Evolutionary conservation across 306 rosid genomes (phyloP).

Genomic region (Sicyos edulis): DNA sequence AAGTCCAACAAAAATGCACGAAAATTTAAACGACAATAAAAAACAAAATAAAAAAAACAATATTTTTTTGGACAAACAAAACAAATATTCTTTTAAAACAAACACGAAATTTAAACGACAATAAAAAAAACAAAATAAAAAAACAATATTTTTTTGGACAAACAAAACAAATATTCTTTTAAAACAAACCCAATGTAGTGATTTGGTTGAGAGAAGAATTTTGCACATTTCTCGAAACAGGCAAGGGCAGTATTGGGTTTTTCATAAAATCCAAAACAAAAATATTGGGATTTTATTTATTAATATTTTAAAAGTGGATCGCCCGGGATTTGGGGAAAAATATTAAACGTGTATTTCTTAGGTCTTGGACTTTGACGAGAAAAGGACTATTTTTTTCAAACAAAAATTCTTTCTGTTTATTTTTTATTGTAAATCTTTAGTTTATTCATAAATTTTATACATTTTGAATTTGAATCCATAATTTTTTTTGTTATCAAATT

Average conservation of each 20-base stretch:
- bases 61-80: not conserved
- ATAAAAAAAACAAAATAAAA: too few species aligned
- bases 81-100: not conserved
- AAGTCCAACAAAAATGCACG: too few species aligned
- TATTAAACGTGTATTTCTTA: conserved; percentile 58
- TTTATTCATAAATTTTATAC: not conserved
- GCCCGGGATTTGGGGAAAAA: conserved; percentile 86
- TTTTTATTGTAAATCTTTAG: conserved; percentile 7
- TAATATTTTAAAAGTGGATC: conserved; percentile 41
- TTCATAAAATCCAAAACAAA: too few species aligned
- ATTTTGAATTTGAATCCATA: too few species aligned
- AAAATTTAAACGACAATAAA: too few species aligned
- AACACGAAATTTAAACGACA: not conserved
- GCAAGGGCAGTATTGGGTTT: conserved; percentile 26
- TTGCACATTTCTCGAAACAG: conserved; percentile 60
- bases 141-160: too few species aligned
- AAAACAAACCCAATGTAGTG: conserved; percentile 10
- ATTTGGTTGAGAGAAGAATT: conserved; percentile 44
- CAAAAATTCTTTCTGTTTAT: conserved; percentile 21
- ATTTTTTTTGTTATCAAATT: too few species aligned
- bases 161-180: not conserved
- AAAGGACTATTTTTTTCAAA: not conserved
- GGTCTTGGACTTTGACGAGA: conserved; percentile 58
- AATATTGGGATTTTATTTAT: conserved; percentile 18
- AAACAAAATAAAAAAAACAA: not conserved